Evolutionary conservation across 1,139 yeast species (phyloP).

Genomic region (Keqinozyma sinolaborantium): DNA sequence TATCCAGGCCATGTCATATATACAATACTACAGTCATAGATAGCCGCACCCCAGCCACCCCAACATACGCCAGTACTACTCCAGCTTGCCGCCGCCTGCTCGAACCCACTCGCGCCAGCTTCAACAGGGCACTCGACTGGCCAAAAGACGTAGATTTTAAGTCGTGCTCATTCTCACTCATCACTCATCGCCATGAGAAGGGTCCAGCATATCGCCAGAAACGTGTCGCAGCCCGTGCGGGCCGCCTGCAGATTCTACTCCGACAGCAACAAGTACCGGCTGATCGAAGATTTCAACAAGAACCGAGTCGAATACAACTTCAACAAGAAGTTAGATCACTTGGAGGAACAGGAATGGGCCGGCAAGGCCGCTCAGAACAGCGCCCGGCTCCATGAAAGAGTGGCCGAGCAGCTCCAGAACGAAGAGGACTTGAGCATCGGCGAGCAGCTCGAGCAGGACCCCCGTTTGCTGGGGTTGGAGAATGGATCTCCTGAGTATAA

Average conservation of each 20-base stretch:
- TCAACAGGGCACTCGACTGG: no score
- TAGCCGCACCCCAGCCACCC: no score
- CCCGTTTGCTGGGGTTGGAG: conserved; percentile 25
- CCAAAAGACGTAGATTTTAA: no score
- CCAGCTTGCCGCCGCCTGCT: no score
- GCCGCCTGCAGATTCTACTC: conserved; percentile 10
- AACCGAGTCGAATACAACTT: conserved; percentile 31
- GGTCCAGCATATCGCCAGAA: not conserved
- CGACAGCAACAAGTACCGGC: conserved; percentile 8
- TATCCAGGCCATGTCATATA: no score
- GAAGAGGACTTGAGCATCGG: conserved; percentile 19
- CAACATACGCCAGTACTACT: no score
- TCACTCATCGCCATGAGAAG: not conserved
- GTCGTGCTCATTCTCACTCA: conserved; percentile 1
- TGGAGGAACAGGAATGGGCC: conserved; percentile 17
- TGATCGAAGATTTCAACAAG: conserved; percentile 39
- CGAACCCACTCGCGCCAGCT: no score
- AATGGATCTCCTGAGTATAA: conserved; percentile 39
- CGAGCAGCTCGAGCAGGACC: conserved; percentile 27
- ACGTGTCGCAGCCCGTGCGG: not conserved
- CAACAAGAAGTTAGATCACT: conserved; percentile 27
- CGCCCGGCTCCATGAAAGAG: conserved; percentile 9
- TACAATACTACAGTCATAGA: no score
- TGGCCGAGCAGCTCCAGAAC: conserved; percentile 9
- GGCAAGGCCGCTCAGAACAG: conserved; percentile 9